Evolutionary conservation across 805 yeast species (phyloP).

Genomic region (Candida golubevii): DNA sequence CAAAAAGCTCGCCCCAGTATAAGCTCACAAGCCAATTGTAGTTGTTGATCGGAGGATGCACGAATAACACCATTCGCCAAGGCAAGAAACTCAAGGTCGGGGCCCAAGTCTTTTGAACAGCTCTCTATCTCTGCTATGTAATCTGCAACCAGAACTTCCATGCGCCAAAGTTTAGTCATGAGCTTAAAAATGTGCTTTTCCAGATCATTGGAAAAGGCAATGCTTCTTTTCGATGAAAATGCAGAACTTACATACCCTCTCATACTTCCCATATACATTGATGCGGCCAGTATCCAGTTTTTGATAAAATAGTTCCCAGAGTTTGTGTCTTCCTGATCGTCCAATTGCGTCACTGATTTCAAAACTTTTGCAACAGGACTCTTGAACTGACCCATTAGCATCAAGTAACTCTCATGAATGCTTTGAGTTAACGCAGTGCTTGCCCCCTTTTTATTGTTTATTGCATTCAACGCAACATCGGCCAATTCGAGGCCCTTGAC

Average conservation of each 20-base stretch:
- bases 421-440: constrained; percentile 32
- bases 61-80: constrained; percentile 14
- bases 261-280: constrained; percentile 11
- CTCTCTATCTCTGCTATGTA: constrained; percentile 5
- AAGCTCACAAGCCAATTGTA: constrained; percentile 16
- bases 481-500: constrained; percentile 39
- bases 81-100: constrained; percentile 14
- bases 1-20: constrained; percentile 15
- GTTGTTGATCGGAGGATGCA: constrained; percentile 15
- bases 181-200: constrained; percentile 5
- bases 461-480: constrained; percentile 35
- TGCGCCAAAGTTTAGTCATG: constrained; percentile 10
- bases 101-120: constrained; percentile 1
- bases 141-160: constrained; percentile 5
- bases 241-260: constrained; percentile 11
- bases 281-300: constrained; percentile 7
- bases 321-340: constrained; percentile 2
- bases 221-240: constrained; percentile 8
- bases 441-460: constrained; percentile 30
- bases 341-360: constrained; percentile 15
- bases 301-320: constrained; percentile 7
- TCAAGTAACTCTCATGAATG: constrained; percentile 40
- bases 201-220: constrained; percentile 5
- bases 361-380: constrained; percentile 37
- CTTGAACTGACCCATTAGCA: constrained; percentile 37